Evolutionary conservation across 441 rosid genomes (phyloP).

Genomic region (Pelargonium cotyledonis): DNA sequence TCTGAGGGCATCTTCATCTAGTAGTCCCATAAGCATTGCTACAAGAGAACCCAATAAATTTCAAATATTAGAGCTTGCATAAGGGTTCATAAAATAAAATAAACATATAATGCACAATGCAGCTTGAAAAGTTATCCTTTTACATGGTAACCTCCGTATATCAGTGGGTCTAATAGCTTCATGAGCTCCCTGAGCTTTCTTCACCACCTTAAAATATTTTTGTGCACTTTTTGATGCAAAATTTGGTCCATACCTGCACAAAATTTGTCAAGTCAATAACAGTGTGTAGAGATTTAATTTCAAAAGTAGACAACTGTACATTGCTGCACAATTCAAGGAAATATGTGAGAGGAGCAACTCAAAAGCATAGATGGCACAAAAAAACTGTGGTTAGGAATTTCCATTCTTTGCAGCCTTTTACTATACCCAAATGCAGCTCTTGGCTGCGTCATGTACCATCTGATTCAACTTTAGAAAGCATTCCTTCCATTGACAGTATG

Average conservation of each 20-base stretch:
- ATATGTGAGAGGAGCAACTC: conserved; percentile 1
- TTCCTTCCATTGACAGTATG: conserved; percentile 1
- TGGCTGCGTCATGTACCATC: not conserved
- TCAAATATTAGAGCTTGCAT: conserved; percentile 9
- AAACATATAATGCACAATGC: conserved; percentile 8
- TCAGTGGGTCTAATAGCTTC: conserved; percentile 98
- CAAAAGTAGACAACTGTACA: not conserved
- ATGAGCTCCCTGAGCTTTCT: conserved; percentile 97
- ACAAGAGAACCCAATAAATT: conserved; percentile 23
- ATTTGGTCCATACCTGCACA: conserved; percentile 64
- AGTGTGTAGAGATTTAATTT: not conserved
- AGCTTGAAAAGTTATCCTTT: conserved; percentile 22
- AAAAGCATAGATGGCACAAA: not conserved
- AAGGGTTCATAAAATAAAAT: not conserved
- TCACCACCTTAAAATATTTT: conserved; percentile 84
- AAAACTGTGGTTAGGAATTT: too few relatives aligned
- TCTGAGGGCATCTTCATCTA: conserved; percentile 87
- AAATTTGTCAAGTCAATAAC: conserved; percentile 17
- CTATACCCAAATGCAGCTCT: not conserved
- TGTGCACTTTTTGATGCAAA: conserved; percentile 56
- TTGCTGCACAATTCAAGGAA: not conserved
- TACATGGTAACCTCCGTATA: conserved; percentile 78
- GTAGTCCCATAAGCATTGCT: conserved; percentile 63
- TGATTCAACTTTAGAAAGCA: conserved; percentile 1
- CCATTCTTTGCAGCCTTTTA: not conserved